Conservation (phyloP, 441 rosid genomes). For the Flueggea neowawraea region DNA sequence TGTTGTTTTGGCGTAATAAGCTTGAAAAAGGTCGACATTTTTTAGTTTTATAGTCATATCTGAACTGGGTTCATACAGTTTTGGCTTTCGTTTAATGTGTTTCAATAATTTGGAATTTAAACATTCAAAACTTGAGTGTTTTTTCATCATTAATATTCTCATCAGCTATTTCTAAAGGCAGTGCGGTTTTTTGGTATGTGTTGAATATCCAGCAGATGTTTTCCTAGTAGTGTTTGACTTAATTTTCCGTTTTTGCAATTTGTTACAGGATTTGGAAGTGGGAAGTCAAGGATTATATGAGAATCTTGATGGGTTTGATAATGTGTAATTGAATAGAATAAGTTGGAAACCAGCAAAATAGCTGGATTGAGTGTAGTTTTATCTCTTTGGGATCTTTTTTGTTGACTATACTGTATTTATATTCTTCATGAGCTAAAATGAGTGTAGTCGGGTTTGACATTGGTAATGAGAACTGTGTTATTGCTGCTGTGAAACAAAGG, state of each 20-base stretch:
- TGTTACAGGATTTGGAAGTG: not conserved
- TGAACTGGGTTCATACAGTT: too few species aligned
- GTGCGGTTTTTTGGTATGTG: not conserved
- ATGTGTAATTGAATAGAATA: not conserved
- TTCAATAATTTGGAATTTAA: not conserved
- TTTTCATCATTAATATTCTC: not conserved
- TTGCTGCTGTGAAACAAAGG: constrained; percentile 66
- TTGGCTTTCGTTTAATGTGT: not conserved
- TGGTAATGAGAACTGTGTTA: constrained; percentile 65
- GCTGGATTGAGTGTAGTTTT: constrained; percentile 3
- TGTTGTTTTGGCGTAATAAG: constrained; percentile 2
- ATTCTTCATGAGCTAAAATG: constrained; percentile 19
- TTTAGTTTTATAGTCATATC: not conserved
- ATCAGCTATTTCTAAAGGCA: not conserved
- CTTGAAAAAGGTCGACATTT: constrained; percentile 2
- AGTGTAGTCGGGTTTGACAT: constrained; percentile 92
- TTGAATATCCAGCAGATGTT: not conserved
- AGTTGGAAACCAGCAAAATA: constrained; percentile 1
- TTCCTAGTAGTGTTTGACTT: not conserved
- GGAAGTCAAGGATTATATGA: not conserved
- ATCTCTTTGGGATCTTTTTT: not conserved
- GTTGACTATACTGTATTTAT: not conserved
- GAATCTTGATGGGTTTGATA: constrained; percentile 7
- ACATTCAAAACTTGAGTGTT: constrained; percentile 3
- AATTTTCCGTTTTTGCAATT: not conserved